Percentiles rank a stretch among this genome's conserved stretches.
Evolutionary conservation across 164 flowering plant species (phyloP).

Genomic region (Protea cynaroides): DNA sequence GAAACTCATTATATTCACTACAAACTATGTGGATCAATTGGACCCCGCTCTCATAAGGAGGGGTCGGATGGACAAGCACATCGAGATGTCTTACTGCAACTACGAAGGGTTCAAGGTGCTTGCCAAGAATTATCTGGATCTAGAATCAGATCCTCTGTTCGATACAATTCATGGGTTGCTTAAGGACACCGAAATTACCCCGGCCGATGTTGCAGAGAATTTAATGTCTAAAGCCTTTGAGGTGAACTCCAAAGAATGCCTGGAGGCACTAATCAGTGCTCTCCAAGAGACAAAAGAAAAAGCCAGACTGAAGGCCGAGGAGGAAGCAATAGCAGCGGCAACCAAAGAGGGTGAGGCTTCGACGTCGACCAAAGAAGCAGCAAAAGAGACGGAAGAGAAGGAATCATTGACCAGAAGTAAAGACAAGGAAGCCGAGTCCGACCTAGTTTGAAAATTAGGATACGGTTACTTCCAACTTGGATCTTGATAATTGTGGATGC

Average conservation of each 20-base stretch:
- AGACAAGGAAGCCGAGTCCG: too few species aligned
- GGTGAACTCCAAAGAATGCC: not conserved
- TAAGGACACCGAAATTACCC: constrained; percentile 32
- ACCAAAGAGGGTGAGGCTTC: too few species aligned
- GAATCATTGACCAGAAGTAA: too few species aligned
- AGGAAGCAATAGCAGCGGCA: not conserved
- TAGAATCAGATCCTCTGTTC: constrained; percentile 39
- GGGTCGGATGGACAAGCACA: constrained; percentile 70
- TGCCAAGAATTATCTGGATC: constrained; percentile 39
- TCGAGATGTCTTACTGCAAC: constrained; percentile 51
- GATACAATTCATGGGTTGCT: constrained; percentile 23
- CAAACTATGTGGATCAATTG: constrained; percentile 49
- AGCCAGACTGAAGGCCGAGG: too few species aligned
- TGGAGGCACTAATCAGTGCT: not conserved
- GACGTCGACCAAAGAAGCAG: too few species aligned
- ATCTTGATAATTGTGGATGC: too few species aligned
- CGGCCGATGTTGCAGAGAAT: not conserved
- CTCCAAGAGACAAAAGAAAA: too few species aligned
- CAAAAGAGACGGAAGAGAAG: too few species aligned
- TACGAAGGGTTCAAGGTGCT: constrained; percentile 51
- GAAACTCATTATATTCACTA: constrained; percentile 60
- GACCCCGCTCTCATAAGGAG: constrained; percentile 54
- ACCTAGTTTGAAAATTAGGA: too few species aligned
- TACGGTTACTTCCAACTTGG: too few species aligned
- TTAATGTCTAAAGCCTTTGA: not conserved